Percentiles rank a stretch among this genome's conserved stretches.
These are phyloP conservation scores for Plasmodium gaboni DNA, from an alignment of 169 alveolate species.

Conservation along the genomic window DNA sequence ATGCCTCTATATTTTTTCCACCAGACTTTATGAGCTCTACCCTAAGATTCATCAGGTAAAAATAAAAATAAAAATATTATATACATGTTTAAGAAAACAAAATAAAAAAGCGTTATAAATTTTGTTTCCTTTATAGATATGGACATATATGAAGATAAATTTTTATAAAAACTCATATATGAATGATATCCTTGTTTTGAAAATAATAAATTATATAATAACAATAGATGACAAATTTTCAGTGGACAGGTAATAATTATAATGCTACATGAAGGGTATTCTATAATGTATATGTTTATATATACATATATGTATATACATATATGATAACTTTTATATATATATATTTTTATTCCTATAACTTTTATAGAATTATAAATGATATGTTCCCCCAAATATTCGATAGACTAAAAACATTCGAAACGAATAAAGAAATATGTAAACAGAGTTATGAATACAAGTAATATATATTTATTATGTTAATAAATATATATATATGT, in stretches of 20 bases:
- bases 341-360: background rate
- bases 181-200: constrained; percentile 24
- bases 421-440: constrained; percentile 19
- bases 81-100: background rate
- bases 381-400: constrained; percentile 29
- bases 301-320: background rate
- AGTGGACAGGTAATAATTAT: constrained; percentile 7
- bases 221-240: constrained; percentile 42
- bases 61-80: background rate
- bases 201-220: constrained; percentile 37
- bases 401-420: constrained; percentile 5
- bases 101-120: background rate
- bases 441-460: constrained; percentile 31
- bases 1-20: constrained; percentile 52
- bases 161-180: constrained; percentile 14
- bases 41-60: constrained; percentile 54
- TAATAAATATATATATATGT: background rate
- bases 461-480: constrained; percentile 1
- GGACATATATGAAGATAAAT: constrained; percentile 23
- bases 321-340: background rate
- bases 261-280: background rate
- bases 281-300: background rate
- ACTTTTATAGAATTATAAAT: constrained; percentile 20
- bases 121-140: constrained; percentile 9
- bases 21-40: constrained; percentile 33